Evolutionary conservation across 2,329 filamentous ascomycete species (phyloP), one percentile per base, ranked within the genome.

Genomic region (Cladorrhinum sp.): DNA sequence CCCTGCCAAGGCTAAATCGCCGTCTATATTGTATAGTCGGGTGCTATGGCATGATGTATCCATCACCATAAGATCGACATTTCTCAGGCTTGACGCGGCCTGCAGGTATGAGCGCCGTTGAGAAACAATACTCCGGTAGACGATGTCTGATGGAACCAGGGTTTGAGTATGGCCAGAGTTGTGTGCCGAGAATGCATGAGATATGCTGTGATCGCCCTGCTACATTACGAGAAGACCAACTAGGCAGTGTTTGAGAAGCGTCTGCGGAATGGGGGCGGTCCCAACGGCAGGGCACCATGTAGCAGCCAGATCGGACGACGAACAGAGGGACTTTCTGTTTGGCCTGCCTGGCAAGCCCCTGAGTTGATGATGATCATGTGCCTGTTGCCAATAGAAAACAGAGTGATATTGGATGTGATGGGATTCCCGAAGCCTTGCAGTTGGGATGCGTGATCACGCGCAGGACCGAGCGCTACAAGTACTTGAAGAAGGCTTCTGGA

Each of bases 191-290:
- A 61, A 58, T 67, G 62, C 53, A 56, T 56, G 38, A 36, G 32
- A 56, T 56, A 62, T 32, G 48, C 29, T 41, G 54, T 57, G 60
- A 63, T 59, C 57, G 62, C 27, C 53, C 18, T 45, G 8, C 16
- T 16, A 18, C 36, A 41, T 16, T n/a, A 62, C 50, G 41, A 61
- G 32, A 36, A 50, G 50, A 24, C 58, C 52, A 51, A 50, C 51
- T 54, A 41, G 41, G 48, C 27, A 52, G 50, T 59, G 68, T 70
- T 70, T 71, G 68, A 71, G 62, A 62, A 64, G 62, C 62, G 69
- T 72, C 63, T 71, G 67, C 67, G 69, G 64, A 59, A 63, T 45
- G 50, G n/a, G 23, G 49, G 13, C 18, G 16, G 45, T 50, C 22
- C 18, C 16, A 22, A 50, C 45, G 20, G 49, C 25, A 20, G 24